A percentile compares a stretch with the other conserved stretches of the same genome.
phyloP scores from a whole-genome alignment of 2,329 filamentous ascomycete species.

The Colletotrichum spaethianum region DNA sequence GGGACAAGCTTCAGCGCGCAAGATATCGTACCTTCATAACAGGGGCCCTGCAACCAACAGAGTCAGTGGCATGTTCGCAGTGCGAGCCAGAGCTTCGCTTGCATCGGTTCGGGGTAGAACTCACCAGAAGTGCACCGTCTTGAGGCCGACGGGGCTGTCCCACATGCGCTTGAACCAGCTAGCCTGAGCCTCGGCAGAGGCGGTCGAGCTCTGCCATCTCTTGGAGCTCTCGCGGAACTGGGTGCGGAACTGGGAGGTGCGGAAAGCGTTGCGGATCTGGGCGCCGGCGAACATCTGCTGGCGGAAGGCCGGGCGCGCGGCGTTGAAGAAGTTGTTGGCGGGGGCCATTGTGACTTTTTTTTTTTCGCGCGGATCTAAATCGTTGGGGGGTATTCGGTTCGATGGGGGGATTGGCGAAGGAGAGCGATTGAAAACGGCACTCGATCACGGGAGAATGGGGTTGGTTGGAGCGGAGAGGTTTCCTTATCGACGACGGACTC shows the following conservation, averaged over 20 bases:
- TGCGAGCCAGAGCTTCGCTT: background rate
- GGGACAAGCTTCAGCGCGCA: conserved; percentile 58
- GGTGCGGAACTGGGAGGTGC: conserved; percentile 57
- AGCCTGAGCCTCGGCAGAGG: conserved; percentile 59
- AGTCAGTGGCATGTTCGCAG: conserved; percentile 1
- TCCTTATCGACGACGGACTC: conserved; percentile 3
- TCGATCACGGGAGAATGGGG: background rate
- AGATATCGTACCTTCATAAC: conserved; percentile 80
- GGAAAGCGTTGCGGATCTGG: conserved; percentile 70
- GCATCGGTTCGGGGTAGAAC: conserved; percentile 43
- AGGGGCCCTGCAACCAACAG: conserved; percentile 76
- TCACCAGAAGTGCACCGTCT: conserved; percentile 99
- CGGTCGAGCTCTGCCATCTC: conserved; percentile 80
- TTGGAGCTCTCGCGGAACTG: conserved; percentile 60
- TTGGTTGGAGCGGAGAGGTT: conserved; percentile 34
- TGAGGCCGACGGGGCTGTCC: conserved; percentile 85
- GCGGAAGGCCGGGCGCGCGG: conserved; percentile 69
- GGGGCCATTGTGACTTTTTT: conserved; percentile 56
- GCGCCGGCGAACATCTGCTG: conserved; percentile 65
- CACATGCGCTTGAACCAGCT: conserved; percentile 84
- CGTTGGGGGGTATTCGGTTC: background rate
- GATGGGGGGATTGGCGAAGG: background rate
- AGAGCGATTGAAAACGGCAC: conserved; percentile 1
- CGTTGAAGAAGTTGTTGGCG: conserved; percentile 66
- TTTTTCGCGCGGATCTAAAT: background rate